These are phyloP conservation scores for Apophysomyces trapeziformis DNA, from an alignment of 371 early-diverging fungal species.

Conservation along the genomic window DNA sequence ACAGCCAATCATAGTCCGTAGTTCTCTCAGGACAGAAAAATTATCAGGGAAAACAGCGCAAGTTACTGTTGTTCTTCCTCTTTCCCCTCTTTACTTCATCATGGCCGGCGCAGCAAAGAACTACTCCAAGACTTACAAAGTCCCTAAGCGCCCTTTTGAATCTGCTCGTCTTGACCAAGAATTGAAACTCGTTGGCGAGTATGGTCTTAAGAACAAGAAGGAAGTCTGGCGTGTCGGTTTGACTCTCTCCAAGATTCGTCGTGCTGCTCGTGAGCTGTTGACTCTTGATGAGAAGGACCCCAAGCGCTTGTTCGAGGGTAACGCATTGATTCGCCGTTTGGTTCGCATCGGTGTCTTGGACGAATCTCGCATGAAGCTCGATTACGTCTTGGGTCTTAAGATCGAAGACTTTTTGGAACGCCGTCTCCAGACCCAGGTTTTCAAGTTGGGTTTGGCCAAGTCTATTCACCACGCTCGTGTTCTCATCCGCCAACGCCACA, in stretches of 20 bases:
- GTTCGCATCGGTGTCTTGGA: conserved; percentile 98
- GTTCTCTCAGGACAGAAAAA: background rate
- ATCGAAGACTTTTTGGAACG: conserved; percentile 99
- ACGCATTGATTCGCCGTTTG: conserved; percentile 98
- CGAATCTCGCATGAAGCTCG: conserved; percentile 97
- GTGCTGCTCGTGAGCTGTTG: conserved; percentile 99
- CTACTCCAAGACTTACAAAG: conserved; percentile 94
- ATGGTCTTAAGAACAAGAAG: conserved; percentile 99
- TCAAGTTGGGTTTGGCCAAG: conserved; percentile 98
- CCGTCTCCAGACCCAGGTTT: conserved; percentile 99
- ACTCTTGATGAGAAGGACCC: conserved; percentile 98
- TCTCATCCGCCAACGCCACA: conserved; percentile 98
- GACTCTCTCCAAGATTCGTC: conserved; percentile 98
- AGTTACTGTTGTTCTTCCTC: conserved; percentile 26
- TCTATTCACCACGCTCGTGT: conserved; percentile 99
- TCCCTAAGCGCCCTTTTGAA: conserved; percentile 98
- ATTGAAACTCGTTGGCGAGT: conserved; percentile 96
- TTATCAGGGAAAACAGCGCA: conserved; percentile 1
- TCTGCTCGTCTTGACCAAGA: conserved; percentile 98
- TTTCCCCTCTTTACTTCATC: conserved; percentile 15
- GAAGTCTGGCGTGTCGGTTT: conserved; percentile 99
- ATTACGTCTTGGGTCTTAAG: conserved; percentile 98
- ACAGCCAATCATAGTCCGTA: background rate
- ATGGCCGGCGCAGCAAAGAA: conserved; percentile 57
- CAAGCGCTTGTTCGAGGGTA: conserved; percentile 98